Conservation (phyloP, 352 stramenopile genomes). For the Globisporangium viniferum region DNA sequence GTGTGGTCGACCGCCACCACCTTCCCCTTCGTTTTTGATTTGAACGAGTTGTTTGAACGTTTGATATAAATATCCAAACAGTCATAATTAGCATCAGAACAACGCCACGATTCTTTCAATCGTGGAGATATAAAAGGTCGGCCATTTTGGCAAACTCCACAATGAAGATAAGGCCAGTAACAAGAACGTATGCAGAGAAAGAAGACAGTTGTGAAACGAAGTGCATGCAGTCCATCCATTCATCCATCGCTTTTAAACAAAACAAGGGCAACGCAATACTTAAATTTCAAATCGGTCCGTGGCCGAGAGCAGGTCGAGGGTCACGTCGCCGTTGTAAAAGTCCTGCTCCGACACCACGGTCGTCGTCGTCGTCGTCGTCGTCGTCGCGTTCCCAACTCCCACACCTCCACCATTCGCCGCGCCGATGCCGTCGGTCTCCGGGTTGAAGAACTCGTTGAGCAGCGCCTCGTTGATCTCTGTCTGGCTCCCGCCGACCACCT, state of each 20-base stretch:
- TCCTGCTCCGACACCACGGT: slow-evolving; percentile 44
- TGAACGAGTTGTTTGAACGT: too few relatives aligned
- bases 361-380: slow-evolving; percentile 19
- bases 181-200: too few relatives aligned
- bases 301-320: slow-evolving; percentile 38
- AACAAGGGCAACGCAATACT: slow-evolving; percentile 10
- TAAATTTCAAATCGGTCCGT: slow-evolving; percentile 60
- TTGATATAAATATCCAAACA: too few relatives aligned
- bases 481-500: slow-evolving; percentile 3
- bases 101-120: too few relatives aligned
- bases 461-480: slow-evolving; percentile 21
- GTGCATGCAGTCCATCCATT: background rate
- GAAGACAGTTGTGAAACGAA: background rate
- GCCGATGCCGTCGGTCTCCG: slow-evolving; percentile 20
- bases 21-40: background rate
- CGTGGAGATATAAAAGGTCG: too few relatives aligned
- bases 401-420: background rate
- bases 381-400: slow-evolving; percentile 19
- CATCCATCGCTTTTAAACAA: slow-evolving; percentile 1
- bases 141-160: too few relatives aligned
- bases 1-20: background rate
- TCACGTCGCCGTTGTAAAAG: slow-evolving; percentile 46
- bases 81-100: too few relatives aligned
- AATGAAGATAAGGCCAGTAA: too few relatives aligned
- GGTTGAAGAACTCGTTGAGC: slow-evolving; percentile 36